Evolutionary conservation across 257 asterid genomes (phyloP).

Genomic region (Datura wrightii): DNA sequence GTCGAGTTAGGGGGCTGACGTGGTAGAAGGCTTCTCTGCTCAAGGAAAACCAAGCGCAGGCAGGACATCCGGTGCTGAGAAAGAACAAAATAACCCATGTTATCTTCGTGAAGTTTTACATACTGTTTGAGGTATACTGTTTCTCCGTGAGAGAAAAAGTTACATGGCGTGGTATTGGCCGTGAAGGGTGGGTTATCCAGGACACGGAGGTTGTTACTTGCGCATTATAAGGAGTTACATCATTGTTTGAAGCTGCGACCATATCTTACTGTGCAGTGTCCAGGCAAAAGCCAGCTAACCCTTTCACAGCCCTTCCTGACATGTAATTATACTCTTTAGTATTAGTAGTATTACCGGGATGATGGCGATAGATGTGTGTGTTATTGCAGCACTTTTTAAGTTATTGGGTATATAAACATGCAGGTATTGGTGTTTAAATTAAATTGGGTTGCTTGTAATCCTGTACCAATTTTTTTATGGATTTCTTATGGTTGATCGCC

Average conservation of each 20-base stretch:
- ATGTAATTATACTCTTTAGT: conserved; percentile 47
- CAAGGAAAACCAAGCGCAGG: conserved; percentile 41
- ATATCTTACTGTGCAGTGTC: conserved; percentile 39
- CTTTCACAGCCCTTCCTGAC: conserved; percentile 46
- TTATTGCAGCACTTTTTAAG: not conserved
- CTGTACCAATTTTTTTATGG: not conserved
- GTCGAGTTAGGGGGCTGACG: conserved; percentile 36
- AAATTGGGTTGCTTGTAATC: conserved; percentile 1
- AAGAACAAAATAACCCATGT: conserved; percentile 44
- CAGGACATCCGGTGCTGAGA: conserved; percentile 52
- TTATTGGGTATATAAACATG: conserved; percentile 18
- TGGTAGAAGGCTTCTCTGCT: conserved; percentile 43
- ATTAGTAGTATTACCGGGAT: conserved; percentile 1
- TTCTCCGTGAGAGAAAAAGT: conserved; percentile 38
- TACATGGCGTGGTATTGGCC: conserved; percentile 44
- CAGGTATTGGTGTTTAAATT: not conserved
- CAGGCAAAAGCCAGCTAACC: conserved; percentile 40
- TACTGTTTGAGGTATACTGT: conserved; percentile 33
- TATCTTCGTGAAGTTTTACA: conserved; percentile 36
- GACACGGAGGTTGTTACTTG: not conserved
- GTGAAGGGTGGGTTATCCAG: conserved; percentile 37
- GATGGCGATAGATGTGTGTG: conserved; percentile 1
- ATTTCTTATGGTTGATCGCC: not conserved
- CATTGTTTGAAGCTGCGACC: conserved; percentile 37
- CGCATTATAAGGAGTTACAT: not conserved